phyloP scores from a whole-genome alignment of 331 rosid species.

The Quercus lobata region DNA sequence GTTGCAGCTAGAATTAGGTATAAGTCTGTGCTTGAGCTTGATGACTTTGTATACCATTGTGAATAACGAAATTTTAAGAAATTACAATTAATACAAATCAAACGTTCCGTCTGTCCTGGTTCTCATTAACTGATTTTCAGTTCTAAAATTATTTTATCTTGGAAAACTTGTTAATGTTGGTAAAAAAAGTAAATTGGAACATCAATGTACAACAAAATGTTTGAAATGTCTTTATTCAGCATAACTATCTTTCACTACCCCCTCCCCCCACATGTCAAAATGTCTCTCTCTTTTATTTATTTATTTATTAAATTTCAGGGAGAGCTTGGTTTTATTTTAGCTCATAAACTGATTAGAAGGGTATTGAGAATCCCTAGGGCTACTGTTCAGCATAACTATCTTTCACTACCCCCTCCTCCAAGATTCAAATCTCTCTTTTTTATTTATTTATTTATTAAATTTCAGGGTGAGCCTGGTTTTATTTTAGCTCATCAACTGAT shows the following conservation, averaged over 20 bases:
- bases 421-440: too few species aligned
- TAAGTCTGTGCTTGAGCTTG: neutral
- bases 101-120: neutral
- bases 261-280: too few species aligned
- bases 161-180: neutral
- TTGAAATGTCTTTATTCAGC: neutral
- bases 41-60: neutral
- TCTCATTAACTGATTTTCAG: too few species aligned
- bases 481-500: too few species aligned
- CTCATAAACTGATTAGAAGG: too few species aligned
- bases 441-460: too few species aligned
- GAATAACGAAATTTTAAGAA: neutral
- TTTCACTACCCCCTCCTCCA: too few species aligned
- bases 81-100: neutral
- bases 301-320: neutral
- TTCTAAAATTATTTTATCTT: neutral
- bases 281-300: neutral
- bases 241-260: neutral
- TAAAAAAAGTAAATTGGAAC: neutral
- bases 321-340: too few species aligned
- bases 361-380: too few species aligned
- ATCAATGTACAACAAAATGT: neutral
- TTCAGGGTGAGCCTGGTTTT: too few species aligned
- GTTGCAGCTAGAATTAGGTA: neutral
- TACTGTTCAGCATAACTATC: too few species aligned